Base-by-base conservation (phyloP, 306 rosid genomes). In the Castanea sativa region DNA sequence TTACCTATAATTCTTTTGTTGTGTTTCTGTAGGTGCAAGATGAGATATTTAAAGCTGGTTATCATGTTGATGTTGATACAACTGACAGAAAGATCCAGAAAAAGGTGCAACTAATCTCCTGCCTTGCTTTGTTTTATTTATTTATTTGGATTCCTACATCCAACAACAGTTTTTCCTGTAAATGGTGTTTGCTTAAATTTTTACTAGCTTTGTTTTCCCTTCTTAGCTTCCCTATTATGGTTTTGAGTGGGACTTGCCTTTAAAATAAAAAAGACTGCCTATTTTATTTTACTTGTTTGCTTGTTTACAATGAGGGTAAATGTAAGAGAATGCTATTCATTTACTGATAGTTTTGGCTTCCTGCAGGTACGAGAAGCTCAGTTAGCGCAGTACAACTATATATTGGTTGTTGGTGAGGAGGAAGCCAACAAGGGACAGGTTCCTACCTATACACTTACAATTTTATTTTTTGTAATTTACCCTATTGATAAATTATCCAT, bases 401-500 rank as follows among this genome's bases (percentile, higher is more conserved):
- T 92, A 82, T 83, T 92, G 89, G 97, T 94, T 72, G 98, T 94
- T 55, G 98, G 98, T 21, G 98, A 94, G 86, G 88, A 94, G 77
- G 98, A 94, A 78, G 95, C 93, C 49, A 86, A 90, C 67, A 82
- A 92, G 2, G 97, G 97, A 87, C 95, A 94, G 99, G 99, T 92
- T 92, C 81, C 78, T 72, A 29, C 76, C 65, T 25, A 55, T 77
- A 60, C 69, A 16, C 69, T 65, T 65, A 45, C 27, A 4, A 30
- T 6, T 14, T 11, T 56, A 23, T 29, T 18, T 61, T 67, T 56
- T 43, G 19, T 21, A 67, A 5, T 35, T 14, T 67, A 15, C 71
- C n/a, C 23, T 6, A 65, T 18, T 16, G 41, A 2, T 4, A 4
- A 25, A 10, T 25, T 61, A 61, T 61, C 33, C 69, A 13, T 8